Base-by-base conservation (phyloP, 352 stramenopile genomes). In the Globisporangium nagaii region DNA sequence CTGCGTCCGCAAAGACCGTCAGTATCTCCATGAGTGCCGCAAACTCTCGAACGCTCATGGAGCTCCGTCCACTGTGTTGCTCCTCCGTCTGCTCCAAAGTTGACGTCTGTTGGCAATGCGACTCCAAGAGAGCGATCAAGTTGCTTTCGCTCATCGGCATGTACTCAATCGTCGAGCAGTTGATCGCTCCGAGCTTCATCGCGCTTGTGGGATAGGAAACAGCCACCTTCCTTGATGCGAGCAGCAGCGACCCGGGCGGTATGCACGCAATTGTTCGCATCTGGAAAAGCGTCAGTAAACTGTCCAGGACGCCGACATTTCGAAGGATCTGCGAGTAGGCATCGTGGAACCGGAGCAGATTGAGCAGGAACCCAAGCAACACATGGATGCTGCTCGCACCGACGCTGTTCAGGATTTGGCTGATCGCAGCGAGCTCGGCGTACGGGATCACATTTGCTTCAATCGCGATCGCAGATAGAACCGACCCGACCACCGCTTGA, bases 361-460 rank as follows among this genome's bases (percentile, higher is more conserved):
- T 81, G 17, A 50, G 48, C 5, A 74, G 28, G 41, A 76, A 73
- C 5, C 52, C 53, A 11, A 87, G 55, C 2, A 87, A 27, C 7
- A 76, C 70, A 19, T 68, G 53, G 4, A 77, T 49, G 13, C 66
- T 70, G 46, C 43, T 56, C 3, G 20, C 47, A 27, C 28, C 40
- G 34, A 75, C 59, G 53, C 75, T 70, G 28, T 25, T 45, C 44
- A 84, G 52, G 25, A 75, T 65, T 12, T 57, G 41, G 27, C 58
- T 60, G 12, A 84, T 70, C 30, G 69, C 61, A 11, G 34, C 43
- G 12, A 86, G 59, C 42, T 86, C 75, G 13, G 43, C 58, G 47
- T 72, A 81, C n/a, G 73, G 75, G 51, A 84, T 68, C n/a, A 86
- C 62, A 4, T 52, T 67, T 0, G 73, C 62, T 77, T 86, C 75